Base-by-base conservation (phyloP, 2,329 filamentous ascomycete species). In the Pseudogymnoascus sp. region DNA sequence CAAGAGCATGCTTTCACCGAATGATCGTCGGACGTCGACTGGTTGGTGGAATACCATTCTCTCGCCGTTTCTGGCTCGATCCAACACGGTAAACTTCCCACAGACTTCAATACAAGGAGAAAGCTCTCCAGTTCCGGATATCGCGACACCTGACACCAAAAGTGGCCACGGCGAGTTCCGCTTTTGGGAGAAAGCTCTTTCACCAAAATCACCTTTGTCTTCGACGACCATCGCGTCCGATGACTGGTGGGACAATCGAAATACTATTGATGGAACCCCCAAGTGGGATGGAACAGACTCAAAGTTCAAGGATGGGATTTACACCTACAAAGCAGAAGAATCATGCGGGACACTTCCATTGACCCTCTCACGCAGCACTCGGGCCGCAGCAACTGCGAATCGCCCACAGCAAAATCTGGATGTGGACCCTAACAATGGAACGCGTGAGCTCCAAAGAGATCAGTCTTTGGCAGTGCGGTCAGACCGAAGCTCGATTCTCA, bases 1-100 rank as follows among this genome's bases (percentile, higher is more conserved):
- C 28, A 44, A 14, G 40, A 60, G 33, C 18, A 60, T 38, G 33
- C 59, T 60, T 60, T 80, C 59, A 11, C 59, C 59, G 18, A 38
- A 60, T 33, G 59, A 42, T 33, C 33, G 78, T 44, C 81, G 83
- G 10, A 80, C 80, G 63, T 87, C 86, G 25, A 80, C 81, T 65
- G 89, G 89, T 18, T 92, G 89, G 88, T 92, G 89, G 89, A 89
- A 90, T 69, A 81, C 89, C 67, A 84, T 92, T 63, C 86, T 83
- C 6, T 89, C 88, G 1, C 89, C 89, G 0, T 91, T 91, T 69
- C 61, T 74, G n/a, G 70, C 72, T 21, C 66, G 70, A 53, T 72
- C 72, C 12, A 74, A 73, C 47, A 74, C 71, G 0, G 68, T 75
- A 21, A 56, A 18, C 25, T 56, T 56, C n/a, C 50, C 50, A 33